Conservation (phyloP, 192 early-diverging fungal species). For the Rhizoclosmatium sp. region DNA sequence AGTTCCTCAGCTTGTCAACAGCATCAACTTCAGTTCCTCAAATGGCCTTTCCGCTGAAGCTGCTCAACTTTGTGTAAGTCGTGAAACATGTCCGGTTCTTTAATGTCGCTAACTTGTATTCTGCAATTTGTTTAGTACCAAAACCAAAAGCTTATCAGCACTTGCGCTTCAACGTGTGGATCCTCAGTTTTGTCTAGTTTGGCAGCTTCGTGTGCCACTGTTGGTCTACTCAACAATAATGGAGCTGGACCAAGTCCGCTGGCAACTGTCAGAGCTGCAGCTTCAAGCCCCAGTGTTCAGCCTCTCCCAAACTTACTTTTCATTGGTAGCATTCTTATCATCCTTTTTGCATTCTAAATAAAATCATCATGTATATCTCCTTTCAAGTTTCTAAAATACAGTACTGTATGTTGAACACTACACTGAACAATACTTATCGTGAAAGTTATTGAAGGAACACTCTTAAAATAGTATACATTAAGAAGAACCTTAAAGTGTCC, state of each 20-base stretch:
- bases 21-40: conserved; percentile 1
- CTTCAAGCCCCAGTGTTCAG: too few species aligned
- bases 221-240: neutral
- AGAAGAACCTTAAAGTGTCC: too few species aligned
- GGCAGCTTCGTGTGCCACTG: conserved; percentile 1
- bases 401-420: too few species aligned
- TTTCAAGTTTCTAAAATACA: too few species aligned
- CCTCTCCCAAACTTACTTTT: too few species aligned
- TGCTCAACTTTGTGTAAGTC: conserved; percentile 26
- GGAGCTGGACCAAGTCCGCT: neutral
- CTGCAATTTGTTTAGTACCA: neutral
- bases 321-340: too few species aligned
- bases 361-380: too few species aligned
- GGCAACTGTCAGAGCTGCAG: neutral
- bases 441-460: too few species aligned
- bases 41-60: neutral
- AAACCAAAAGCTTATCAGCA: conserved; percentile 7
- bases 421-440: too few species aligned
- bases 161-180: conserved; percentile 1
- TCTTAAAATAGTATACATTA: too few species aligned
- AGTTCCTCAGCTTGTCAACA: neutral
- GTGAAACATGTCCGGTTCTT: neutral
- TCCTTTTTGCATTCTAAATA: too few species aligned
- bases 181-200: conserved; percentile 11
- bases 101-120: neutral